A percentile compares a stretch with the other conserved stretches of the same genome.
Evolutionary conservation across 2,329 filamentous ascomycete species (phyloP).

Genomic region (Westerdykella aurantiaca): DNA sequence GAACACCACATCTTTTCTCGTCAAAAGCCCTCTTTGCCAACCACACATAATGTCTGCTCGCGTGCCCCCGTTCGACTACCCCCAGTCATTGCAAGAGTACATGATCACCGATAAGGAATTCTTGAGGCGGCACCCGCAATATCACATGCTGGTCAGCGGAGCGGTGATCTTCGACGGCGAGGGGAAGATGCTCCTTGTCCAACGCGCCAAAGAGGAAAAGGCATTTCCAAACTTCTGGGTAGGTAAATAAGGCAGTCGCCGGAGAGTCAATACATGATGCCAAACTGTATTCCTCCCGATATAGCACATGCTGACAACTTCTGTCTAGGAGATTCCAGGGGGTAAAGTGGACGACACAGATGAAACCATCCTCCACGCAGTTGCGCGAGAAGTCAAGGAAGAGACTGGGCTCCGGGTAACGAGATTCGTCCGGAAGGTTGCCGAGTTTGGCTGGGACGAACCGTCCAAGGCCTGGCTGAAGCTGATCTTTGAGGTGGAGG

Average conservation of each 20-base stretch:
- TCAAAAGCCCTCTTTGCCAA: background rate
- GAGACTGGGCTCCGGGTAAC: slow-evolving; percentile 47
- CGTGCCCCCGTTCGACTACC: slow-evolving; percentile 14
- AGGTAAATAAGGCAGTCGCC: slow-evolving; percentile 1
- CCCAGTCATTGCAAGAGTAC: slow-evolving; percentile 22
- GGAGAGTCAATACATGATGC: background rate
- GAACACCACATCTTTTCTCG: too few species aligned
- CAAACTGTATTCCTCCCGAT: background rate
- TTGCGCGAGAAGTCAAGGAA: slow-evolving; percentile 48
- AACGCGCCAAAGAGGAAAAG: slow-evolving; percentile 31
- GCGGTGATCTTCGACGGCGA: slow-evolving; percentile 29
- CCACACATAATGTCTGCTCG: too few species aligned
- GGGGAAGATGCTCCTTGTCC: slow-evolving; percentile 30
- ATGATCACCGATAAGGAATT: slow-evolving; percentile 25
- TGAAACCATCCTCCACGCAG: slow-evolving; percentile 44
- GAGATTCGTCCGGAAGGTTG: slow-evolving; percentile 40
- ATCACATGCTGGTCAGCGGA: slow-evolving; percentile 25
- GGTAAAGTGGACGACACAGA: slow-evolving; percentile 46
- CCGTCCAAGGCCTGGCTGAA: slow-evolving; percentile 4
- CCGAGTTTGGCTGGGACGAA: slow-evolving; percentile 28
- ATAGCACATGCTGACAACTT: background rate
- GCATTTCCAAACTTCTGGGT: slow-evolving; percentile 34
- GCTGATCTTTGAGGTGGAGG: slow-evolving; percentile 33
- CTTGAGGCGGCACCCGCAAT: slow-evolving; percentile 21
- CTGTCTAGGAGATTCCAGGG: slow-evolving; percentile 47